These are phyloP conservation scores for Yarrowia divulgata DNA, from an alignment of 805 yeast genomes.

Conservation along the genomic window DNA sequence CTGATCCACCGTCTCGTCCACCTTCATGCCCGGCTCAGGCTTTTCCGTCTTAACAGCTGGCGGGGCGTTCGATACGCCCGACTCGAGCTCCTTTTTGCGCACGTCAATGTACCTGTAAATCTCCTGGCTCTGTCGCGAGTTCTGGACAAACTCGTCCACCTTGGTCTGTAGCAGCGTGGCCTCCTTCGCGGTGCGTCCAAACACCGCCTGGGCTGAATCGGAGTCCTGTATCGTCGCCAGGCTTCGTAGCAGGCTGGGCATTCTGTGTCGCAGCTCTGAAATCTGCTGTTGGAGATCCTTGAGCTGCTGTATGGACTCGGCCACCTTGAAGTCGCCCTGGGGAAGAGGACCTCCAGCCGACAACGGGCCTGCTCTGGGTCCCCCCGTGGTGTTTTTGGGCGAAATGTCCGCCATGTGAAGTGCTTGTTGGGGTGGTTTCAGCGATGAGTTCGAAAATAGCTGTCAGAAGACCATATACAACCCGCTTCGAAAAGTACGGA, in stretches of 20 bases:
- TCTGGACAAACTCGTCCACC: slow-evolving; percentile 37
- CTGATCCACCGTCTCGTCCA: slow-evolving; percentile 13
- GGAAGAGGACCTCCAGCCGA: not conserved
- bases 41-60: not conserved
- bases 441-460: not conserved
- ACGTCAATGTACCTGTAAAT: slow-evolving; percentile 21
- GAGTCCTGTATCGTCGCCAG: slow-evolving; percentile 35
- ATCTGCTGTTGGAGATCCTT: slow-evolving; percentile 22
- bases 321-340: slow-evolving; percentile 17
- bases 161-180: slow-evolving; percentile 26
- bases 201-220: slow-evolving; percentile 33
- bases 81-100: slow-evolving; percentile 26
- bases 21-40: not conserved
- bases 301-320: slow-evolving; percentile 27
- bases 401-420: slow-evolving; percentile 30
- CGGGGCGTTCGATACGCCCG: not conserved
- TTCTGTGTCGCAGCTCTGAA: slow-evolving; percentile 27
- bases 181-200: slow-evolving; percentile 34
- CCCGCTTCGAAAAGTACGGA: not conserved
- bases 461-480: not conserved
- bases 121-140: slow-evolving; percentile 31
- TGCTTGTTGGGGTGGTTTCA: not conserved
- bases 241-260: slow-evolving; percentile 27
- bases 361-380: not conserved
- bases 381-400: slow-evolving; percentile 30